Conservation (phyloP, 1,139 yeast genomes). For the Taphrina wiesneri region DNA sequence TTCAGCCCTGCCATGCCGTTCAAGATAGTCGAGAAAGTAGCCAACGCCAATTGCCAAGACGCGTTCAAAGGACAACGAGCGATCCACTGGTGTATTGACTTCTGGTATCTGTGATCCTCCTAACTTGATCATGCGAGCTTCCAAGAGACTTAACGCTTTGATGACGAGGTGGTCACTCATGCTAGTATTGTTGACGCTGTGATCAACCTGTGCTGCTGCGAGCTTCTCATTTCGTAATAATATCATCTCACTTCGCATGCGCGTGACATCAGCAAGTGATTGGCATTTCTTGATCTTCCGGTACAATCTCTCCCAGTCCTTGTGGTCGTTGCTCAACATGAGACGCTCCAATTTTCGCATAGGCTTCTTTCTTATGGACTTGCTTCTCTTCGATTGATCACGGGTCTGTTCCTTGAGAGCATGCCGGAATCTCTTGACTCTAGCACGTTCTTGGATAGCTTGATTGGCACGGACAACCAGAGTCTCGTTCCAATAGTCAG, state of each 20-base stretch:
- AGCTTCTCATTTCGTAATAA: background rate
- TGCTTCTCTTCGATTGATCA: conserved; percentile 37
- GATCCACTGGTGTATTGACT: no score
- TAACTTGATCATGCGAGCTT: conserved; percentile 6
- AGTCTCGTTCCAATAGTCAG: conserved; percentile 73
- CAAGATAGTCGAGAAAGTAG: conserved; percentile 2
- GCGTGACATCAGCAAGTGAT: conserved; percentile 10
- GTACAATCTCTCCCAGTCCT: conserved; percentile 23
- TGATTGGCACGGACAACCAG: conserved; percentile 64
- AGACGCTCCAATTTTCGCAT: conserved; percentile 58
- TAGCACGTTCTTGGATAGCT: conserved; percentile 69
- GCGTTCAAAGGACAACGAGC: conserved; percentile 4
- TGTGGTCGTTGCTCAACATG: conserved; percentile 48
- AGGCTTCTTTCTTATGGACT: conserved; percentile 38
- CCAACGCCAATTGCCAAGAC: background rate
- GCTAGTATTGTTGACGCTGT: background rate
- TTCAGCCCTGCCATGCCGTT: background rate
- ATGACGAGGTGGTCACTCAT: conserved; percentile 3
- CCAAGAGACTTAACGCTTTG: conserved; percentile 17
- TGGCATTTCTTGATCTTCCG: conserved; percentile 22
- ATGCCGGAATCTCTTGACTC: conserved; percentile 70
- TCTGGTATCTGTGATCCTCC: background rate
- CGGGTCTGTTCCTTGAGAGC: conserved; percentile 58
- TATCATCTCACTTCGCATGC: conserved; percentile 21
- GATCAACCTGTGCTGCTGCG: background rate